Evolutionary conservation across 2,329 filamentous ascomycete genomes (phyloP), one percentile per base, ranked within the genome.

Genomic region (Aspergillus pseudotamarii): DNA sequence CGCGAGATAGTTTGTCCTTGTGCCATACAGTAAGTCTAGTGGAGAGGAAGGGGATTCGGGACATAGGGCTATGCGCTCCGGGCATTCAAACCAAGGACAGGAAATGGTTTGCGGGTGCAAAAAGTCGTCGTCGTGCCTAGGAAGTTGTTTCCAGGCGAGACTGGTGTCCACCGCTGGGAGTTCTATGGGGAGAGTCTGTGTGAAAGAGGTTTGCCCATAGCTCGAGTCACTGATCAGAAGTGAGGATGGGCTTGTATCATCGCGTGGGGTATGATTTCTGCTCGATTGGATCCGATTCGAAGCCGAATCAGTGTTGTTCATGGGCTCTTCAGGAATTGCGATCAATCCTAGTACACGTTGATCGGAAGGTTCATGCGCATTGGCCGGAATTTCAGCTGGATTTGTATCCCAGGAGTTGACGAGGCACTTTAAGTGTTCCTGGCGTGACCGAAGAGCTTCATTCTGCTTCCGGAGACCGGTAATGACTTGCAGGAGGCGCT

Each of bases 1-100:
- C 48, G 72, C 72, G 11, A 74, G 63, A 16, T 56, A 45, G 43
- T 74, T 74, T 46, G 66, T 65, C 21, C 68, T 68, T 26, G 68
- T 70, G 19, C 72, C 72, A 26, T 74, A 72, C 1, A 74, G 55
- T 6, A 74, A 55, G 16, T 73, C 72, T 2, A 74, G 65, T 0
- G 72, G 72, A 0, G 71, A 72, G 30, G 60, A 41, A 2, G 68
- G 66, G 11, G 59, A 58, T 19, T 69, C 64, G 6, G 72, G 70
- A 21, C 63, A 72, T 6, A 60, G 38, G 4, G 54, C 50, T n/a
- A 74, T 68, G 11, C 61, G 59, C 4, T 71, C 65, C 16, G 64
- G 70, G 30, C 66, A 62, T 4, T 57, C 51, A 28, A 73, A 60
- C 69, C 70, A 73, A 0, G 54, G 45, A 14, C 61, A 59, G 2